These are phyloP conservation scores for Vitis hybrid DNA, from an alignment of 177 flowering plant genomes.

Conservation along the genomic window DNA sequence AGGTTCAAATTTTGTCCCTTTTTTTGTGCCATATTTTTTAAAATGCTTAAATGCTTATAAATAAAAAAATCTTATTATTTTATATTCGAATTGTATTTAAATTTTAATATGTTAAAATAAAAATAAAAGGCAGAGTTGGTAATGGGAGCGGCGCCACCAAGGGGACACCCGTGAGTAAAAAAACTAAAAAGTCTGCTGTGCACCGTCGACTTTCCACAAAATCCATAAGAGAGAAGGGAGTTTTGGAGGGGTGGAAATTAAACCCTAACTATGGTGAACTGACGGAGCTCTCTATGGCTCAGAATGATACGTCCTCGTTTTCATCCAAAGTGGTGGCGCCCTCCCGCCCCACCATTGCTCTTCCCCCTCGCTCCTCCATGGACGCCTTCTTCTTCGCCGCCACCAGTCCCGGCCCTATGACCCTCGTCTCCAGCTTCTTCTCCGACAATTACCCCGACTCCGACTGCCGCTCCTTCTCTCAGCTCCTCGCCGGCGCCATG, in stretches of 20 bases:
- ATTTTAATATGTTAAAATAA: background rate
- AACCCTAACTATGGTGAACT: background rate
- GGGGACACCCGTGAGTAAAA: too few relatives aligned
- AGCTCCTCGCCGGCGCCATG: conserved; percentile 95
- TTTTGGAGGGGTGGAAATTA: background rate
- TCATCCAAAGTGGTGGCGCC: conserved; percentile 9
- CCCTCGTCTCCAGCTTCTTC: conserved; percentile 74
- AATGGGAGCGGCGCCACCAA: too few relatives aligned
- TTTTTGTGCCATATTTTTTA: too few relatives aligned
- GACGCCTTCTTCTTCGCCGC: conserved; percentile 46
- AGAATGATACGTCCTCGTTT: too few relatives aligned
- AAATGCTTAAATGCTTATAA: too few relatives aligned
- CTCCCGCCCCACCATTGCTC: conserved; percentile 52
- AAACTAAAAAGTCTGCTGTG: background rate
- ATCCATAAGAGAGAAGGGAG: conserved; percentile 1
- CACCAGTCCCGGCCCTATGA: conserved; percentile 88
- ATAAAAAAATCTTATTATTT: too few relatives aligned
- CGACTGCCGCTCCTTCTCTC: conserved; percentile 67
- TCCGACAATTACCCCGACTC: conserved; percentile 57
- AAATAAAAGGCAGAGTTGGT: too few relatives aligned
- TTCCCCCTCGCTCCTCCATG: conserved; percentile 60
- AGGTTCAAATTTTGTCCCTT: too few relatives aligned
- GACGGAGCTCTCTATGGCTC: too few relatives aligned
- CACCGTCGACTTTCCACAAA: conserved; percentile 17
- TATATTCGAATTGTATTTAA: too few relatives aligned